These are phyloP conservation scores for Hypoxylon fuscum DNA, from an alignment of 495 filamentous ascomycete species.

Conservation along the genomic window DNA sequence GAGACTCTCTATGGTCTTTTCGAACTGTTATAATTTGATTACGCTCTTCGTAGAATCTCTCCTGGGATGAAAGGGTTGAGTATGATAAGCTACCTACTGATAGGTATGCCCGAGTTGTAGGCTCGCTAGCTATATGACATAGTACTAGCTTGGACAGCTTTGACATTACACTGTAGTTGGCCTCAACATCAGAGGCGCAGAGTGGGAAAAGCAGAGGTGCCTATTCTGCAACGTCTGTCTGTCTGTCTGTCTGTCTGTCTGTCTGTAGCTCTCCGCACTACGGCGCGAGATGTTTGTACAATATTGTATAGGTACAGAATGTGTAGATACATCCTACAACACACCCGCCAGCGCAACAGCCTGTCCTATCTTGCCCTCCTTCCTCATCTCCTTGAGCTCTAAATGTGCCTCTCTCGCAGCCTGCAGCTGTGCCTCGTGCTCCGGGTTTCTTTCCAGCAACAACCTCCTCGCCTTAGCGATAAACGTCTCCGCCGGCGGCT, in stretches of 20 bases:
- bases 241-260: too few relatives aligned
- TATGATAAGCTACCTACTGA: too few relatives aligned
- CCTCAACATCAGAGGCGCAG: too few relatives aligned
- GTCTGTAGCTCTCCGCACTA: background rate
- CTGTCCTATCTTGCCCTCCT: conserved; percentile 45
- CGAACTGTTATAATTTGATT: too few relatives aligned
- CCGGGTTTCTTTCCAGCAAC: conserved; percentile 50
- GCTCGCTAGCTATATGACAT: too few relatives aligned
- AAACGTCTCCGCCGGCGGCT: conserved; percentile 70
- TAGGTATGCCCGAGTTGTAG: too few relatives aligned
- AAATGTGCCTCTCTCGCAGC: conserved; percentile 50
- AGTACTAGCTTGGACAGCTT: too few relatives aligned
- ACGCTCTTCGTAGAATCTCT: too few relatives aligned
- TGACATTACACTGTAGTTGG: too few relatives aligned
- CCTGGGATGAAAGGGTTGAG: too few relatives aligned
- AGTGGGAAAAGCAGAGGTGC: background rate
- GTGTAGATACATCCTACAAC: conserved; percentile 42
- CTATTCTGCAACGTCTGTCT: background rate
- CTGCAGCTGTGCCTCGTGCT: conserved; percentile 48
- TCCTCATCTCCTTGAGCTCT: conserved; percentile 55
- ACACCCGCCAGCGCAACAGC: conserved; percentile 26
- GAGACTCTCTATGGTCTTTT: too few relatives aligned
- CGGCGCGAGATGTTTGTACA: conserved; percentile 25
- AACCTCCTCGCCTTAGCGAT: conserved; percentile 47
- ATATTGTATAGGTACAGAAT: conserved; percentile 27